These are phyloP conservation scores for Flaveria robusta DNA, from an alignment of 129 eudicot species.

Conservation along the genomic window DNA sequence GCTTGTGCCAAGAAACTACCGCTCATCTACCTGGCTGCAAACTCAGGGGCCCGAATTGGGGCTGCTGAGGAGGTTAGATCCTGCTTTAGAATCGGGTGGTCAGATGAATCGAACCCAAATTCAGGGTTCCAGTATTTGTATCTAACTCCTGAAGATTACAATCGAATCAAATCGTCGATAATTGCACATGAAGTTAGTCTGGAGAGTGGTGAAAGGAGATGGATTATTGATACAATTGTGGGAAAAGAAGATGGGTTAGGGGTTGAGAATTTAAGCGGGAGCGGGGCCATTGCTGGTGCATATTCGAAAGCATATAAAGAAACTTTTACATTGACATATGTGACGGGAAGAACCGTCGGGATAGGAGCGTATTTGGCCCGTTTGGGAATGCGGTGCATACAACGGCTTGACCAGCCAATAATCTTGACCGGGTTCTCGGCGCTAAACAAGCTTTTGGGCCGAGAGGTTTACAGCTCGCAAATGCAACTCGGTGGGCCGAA, in stretches of 20 bases:
- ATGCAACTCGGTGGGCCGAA: conserved; percentile 99
- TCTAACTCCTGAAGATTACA: conserved; percentile 79
- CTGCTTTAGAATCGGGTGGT: conserved; percentile 96
- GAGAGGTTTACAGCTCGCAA: conserved; percentile 98
- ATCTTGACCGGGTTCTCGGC: conserved; percentile 96
- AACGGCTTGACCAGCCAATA: conserved; percentile 93
- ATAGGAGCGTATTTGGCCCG: conserved; percentile 99
- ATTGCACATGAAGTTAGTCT: conserved; percentile 80
- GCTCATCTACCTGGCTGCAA: conserved; percentile 89
- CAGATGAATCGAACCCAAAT: conserved; percentile 82
- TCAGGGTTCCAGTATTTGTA: conserved; percentile 90
- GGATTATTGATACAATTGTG: conserved; percentile 83
- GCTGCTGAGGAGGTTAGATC: conserved; percentile 94
- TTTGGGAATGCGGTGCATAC: conserved; percentile 97
- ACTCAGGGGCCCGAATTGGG: conserved; percentile 98
- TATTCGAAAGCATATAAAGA: conserved; percentile 88
- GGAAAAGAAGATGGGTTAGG: conserved; percentile 98
- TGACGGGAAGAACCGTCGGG: conserved; percentile 95
- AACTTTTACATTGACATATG: conserved; percentile 89
- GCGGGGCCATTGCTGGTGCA: conserved; percentile 98
- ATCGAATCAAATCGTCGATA: conserved; percentile 61
- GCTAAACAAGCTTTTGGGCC: conserved; percentile 86
- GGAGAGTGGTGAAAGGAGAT: conserved; percentile 68
- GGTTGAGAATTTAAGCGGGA: conserved; percentile 90
- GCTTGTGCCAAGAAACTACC: conserved; percentile 85